Conservation (phyloP, 1,284 basidiomycete species). For the Leucoagaricus sp. region DNA sequence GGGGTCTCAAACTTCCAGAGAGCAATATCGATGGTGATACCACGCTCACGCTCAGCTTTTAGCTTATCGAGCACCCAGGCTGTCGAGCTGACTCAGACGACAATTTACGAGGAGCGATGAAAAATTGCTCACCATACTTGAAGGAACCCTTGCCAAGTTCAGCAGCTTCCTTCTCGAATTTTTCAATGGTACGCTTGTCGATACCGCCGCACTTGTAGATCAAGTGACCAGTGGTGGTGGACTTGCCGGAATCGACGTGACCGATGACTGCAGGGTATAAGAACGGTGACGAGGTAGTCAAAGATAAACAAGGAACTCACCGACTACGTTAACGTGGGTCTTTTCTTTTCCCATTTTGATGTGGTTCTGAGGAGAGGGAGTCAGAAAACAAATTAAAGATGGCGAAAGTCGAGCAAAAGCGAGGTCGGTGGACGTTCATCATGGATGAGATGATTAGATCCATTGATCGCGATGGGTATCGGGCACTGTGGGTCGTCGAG, state of each 20-base stretch:
- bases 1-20: constrained; percentile 99
- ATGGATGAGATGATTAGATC: constrained; percentile 23
- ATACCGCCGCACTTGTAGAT: constrained; percentile 99
- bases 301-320: constrained; percentile 44
- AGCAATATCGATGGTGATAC: constrained; percentile 99
- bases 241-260: constrained; percentile 98
- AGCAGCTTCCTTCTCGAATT: constrained; percentile 99
- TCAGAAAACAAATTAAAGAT: constrained; percentile 22
- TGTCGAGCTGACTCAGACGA: constrained; percentile 38
- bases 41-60: constrained; percentile 99
- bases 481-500: constrained; percentile 12
- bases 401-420: constrained; percentile 21
- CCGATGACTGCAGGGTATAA: constrained; percentile 79
- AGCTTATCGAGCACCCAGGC: constrained; percentile 99
- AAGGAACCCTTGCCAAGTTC: constrained; percentile 99
- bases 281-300: constrained; percentile 3
- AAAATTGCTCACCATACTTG: constrained; percentile 81
- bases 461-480: constrained; percentile 23
- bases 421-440: constrained; percentile 22
- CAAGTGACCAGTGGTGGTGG: constrained; percentile 99
- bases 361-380: constrained; percentile 43
- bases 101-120: constrained; percentile 23
- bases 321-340: constrained; percentile 90
- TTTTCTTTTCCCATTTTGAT: constrained; percentile 90
- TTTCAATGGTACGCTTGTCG: constrained; percentile 99